Evolutionary conservation across 768 basidiomycete genomes (phyloP), one percentile per base, ranked within the genome.

Genomic region (Dictyophora rubrovolvata): DNA sequence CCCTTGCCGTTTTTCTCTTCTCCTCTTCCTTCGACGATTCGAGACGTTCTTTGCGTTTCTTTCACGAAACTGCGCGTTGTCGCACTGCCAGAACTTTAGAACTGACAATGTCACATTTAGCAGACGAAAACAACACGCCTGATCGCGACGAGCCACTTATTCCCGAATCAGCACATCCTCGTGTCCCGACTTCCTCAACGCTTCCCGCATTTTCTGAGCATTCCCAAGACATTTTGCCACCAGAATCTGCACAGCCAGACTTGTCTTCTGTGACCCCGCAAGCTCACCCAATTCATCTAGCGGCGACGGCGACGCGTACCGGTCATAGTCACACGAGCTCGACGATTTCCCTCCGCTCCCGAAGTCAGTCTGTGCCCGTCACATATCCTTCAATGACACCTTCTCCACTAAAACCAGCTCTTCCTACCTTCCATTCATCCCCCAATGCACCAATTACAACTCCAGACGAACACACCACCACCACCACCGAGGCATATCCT

Each of bases 301-400:
- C 21, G 21, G n/a, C 17, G 23, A 21, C 10, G 14, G 20, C 21
- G 21, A 22, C 33, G 23, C 47, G 23, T 49, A 23, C 14, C 22
- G n/a, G 42, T 12, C 55, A 56, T 33, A 42, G 33, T 10, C 55
- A 56, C 55, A 49, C 55, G 55, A 56, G 18, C 48, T 56, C 55
- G 2, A 49, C 55, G 36, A 11, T 21, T 23, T 56, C 55, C 23
- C 21, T 48, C 20, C 55, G 55, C 48, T 21, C 55, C 6, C 37
- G 55, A 18, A 56, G 55, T 56, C 55, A 56, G n/a, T 56, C 55
- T 21, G 55, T 56, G 17, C 49, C 55, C 14, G 55, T 48, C 12
- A 20, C 20, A 46, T 28, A 17, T 11, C 37, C 54, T n/a, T 49
- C 55, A 12, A 47, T 46, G 18, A 5, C 55, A 47, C 21, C 46